Base-by-base conservation (phyloP, 768 basidiomycete species). In the Suillus alpinus region DNA sequence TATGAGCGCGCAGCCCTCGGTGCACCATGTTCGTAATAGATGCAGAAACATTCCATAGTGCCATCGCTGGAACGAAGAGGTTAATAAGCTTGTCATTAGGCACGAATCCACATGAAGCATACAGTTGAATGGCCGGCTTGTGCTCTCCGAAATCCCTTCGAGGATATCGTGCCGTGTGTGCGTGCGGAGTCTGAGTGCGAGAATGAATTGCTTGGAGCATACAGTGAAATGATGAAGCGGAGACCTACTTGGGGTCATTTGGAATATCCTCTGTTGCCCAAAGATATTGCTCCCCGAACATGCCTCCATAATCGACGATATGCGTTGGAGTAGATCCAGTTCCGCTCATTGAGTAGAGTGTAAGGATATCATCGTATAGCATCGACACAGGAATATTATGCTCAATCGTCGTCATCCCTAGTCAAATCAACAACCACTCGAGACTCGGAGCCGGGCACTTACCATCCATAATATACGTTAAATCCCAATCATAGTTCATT, bases 381-480 rank as follows among this genome's bases (percentile, higher is more conserved):
- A 72, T 71, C 1, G 89, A 83, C 1, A 89, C 76, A 6, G 89
- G 89, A 41, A 91, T 69, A 23, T 87, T 77, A 65, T 91, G 88
- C 69, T 91, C 89, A 10, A 91, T 74, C 2, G 89, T 89, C 1
- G 89, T 89, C 88, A 89, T 90, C 18, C 88, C 88, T 89, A 56
- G 36, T 47, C 29, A 56, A 4, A 44, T 58, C 46, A 39, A 20
- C 10, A 20, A 32, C 23, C 39, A 32, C 52, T 55, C 49, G 60
- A 61, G 29, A 13, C 29, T 20, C n/a, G 6, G 23, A 37, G 9
- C 16, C 14, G 2, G 40, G 23, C n/a, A 63, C 75, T 61, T 61
- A 85, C 89, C 89, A 66, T 91, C 89, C n/a, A 89, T 74, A 59
- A 91, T 89, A 65, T 90, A 91, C 0, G 89, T 89, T 64, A 85